phyloP scores from a whole-genome alignment of 176 grass and related monocot genomes.

The Aegilops longissima region DNA sequence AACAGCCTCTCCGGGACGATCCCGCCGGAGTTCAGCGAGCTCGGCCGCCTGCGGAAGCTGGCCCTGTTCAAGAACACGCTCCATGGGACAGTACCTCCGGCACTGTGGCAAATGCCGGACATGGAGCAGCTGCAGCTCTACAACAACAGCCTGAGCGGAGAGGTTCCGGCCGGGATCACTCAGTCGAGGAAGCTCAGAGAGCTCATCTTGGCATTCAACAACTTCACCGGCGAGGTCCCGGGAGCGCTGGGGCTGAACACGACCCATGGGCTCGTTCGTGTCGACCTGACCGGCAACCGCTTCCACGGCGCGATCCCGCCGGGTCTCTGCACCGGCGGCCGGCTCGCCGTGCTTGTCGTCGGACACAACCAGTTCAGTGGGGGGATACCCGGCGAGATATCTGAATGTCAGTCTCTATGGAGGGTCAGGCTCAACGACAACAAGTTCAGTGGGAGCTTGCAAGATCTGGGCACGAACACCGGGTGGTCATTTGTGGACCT shows the following conservation, averaged over 20 bases:
- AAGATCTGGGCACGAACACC: constrained; percentile 25
- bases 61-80: constrained; percentile 50
- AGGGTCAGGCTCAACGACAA: constrained; percentile 55
- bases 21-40: constrained; percentile 37
- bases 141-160: constrained; percentile 49
- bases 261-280: constrained; percentile 37
- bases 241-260: constrained; percentile 41
- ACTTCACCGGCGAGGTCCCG: constrained; percentile 44
- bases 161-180: constrained; percentile 44
- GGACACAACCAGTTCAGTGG: constrained; percentile 52
- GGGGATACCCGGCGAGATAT: constrained; percentile 28
- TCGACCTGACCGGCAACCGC: constrained; percentile 47
- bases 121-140: constrained; percentile 32
- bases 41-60: constrained; percentile 21
- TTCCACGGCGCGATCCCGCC: constrained; percentile 47
- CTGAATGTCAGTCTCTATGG: constrained; percentile 35
- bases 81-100: constrained; percentile 31
- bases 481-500: constrained; percentile 56
- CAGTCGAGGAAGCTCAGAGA: constrained; percentile 40
- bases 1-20: constrained; percentile 45
- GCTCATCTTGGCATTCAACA: constrained; percentile 43
- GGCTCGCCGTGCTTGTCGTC: constrained; percentile 42
- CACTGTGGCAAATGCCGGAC: constrained; percentile 41
- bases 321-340: constrained; percentile 42
- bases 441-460: constrained; percentile 5